phyloP scores from a whole-genome alignment of 306 rosid species.

The Cucurbita pepo region DNA sequence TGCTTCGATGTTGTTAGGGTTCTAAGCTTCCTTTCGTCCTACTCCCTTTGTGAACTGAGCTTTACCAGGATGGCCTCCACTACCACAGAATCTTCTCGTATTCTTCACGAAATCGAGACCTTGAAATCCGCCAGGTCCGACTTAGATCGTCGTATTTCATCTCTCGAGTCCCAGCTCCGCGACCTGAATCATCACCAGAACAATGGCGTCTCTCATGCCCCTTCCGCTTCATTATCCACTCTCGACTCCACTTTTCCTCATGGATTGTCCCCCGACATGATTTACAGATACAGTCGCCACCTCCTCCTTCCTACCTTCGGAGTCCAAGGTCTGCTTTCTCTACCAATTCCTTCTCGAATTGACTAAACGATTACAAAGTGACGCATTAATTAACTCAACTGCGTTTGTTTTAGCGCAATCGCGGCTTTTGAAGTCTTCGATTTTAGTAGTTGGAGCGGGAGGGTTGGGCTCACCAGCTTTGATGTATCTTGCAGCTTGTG shows the following conservation, averaged over 20 bases:
- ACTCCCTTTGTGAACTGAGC: neutral
- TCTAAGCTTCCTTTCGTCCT: neutral
- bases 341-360: neutral
- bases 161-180: constrained; percentile 48
- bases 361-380: too few relatives aligned
- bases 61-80: constrained; percentile 21
- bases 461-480: constrained; percentile 93
- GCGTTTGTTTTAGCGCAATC: constrained; percentile 40
- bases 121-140: constrained; percentile 30
- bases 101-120: constrained; percentile 39
- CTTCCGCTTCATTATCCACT: constrained; percentile 15
- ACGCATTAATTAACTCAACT: too few relatives aligned
- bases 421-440: constrained; percentile 57
- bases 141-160: constrained; percentile 46
- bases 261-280: constrained; percentile 44
- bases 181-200: constrained; percentile 21
- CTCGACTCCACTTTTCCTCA: constrained; percentile 4
- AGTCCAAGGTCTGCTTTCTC: constrained; percentile 40
- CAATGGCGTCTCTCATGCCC: constrained; percentile 19
- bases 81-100: constrained; percentile 20
- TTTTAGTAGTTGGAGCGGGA: constrained; percentile 90
- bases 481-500: constrained; percentile 77
- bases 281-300: constrained; percentile 91
- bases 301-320: constrained; percentile 88
- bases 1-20: neutral